Conservation (phyloP, 805 yeast genomes). For the Zygosaccharomyces pseudorouxii region DNA sequence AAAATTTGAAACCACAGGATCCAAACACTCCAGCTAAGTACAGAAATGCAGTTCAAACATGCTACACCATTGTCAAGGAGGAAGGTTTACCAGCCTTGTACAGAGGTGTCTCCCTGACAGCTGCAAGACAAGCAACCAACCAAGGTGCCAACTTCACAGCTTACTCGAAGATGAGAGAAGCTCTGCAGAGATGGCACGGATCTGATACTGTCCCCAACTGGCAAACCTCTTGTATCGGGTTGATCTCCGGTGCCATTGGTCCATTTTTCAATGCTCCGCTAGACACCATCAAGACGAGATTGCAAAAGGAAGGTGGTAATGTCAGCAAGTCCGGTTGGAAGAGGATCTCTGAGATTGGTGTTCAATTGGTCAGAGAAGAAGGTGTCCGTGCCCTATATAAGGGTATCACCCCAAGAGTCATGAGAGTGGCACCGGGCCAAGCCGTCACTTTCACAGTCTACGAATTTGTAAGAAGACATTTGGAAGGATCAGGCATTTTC, state of each 20-base stretch:
- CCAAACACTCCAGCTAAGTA: slow-evolving; percentile 65
- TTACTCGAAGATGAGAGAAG: slow-evolving; percentile 76
- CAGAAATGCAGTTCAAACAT: slow-evolving; percentile 89
- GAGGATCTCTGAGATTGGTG: slow-evolving; percentile 76
- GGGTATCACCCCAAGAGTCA: slow-evolving; percentile 97
- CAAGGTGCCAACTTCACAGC: slow-evolving; percentile 98
- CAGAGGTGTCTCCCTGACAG: slow-evolving; percentile 93
- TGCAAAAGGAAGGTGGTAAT: slow-evolving; percentile 82
- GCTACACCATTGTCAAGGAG: slow-evolving; percentile 74
- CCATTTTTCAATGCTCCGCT: slow-evolving; percentile 97
- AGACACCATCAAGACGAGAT: slow-evolving; percentile 94
- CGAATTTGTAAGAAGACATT: slow-evolving; percentile 71
- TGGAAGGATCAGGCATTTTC: slow-evolving; percentile 41
- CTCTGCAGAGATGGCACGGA: slow-evolving; percentile 57
- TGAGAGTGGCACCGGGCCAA: slow-evolving; percentile 99
- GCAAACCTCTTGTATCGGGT: slow-evolving; percentile 90
- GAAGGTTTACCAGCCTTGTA: slow-evolving; percentile 88
- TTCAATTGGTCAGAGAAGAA: slow-evolving; percentile 78
- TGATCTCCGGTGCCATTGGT: slow-evolving; percentile 93
- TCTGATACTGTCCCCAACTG: slow-evolving; percentile 71
- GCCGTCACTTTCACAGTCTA: slow-evolving; percentile 97
- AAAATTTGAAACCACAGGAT: slow-evolving; percentile 48
- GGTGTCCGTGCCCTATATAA: slow-evolving; percentile 86
- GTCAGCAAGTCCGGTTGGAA: slow-evolving; percentile 63
- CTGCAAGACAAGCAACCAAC: slow-evolving; percentile 96